Evolutionary conservation across 2,329 filamentous ascomycete species (phyloP).

Genomic region (Colletotrichum lentis): DNA sequence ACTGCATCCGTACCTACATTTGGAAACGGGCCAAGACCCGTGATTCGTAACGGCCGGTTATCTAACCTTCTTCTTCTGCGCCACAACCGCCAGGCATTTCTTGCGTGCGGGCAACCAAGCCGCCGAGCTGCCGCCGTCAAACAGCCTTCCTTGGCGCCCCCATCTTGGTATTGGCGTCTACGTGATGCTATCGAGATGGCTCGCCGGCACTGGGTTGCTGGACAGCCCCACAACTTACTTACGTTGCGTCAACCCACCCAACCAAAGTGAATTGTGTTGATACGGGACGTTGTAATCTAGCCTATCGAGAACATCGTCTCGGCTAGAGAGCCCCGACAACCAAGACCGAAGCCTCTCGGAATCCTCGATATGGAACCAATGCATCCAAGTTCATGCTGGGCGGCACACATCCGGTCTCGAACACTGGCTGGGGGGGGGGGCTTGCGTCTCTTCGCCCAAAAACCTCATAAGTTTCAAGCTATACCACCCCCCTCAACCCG

Average conservation of each 20-base stretch:
- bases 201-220: background rate
- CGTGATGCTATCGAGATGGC: background rate
- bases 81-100: background rate
- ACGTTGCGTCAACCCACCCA: background rate
- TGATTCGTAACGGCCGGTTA: too few species aligned
- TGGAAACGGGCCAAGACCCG: too few species aligned
- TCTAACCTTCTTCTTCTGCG: too few species aligned
- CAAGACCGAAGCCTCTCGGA: too few species aligned
- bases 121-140: background rate
- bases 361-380: too few species aligned
- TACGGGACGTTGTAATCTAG: too few species aligned
- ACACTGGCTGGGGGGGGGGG: background rate
- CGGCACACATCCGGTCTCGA: background rate
- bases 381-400: too few species aligned
- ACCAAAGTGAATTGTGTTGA: too few species aligned
- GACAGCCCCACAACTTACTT: background rate
- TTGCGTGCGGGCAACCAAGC: background rate
- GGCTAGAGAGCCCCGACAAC: too few species aligned
- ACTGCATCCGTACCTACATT: conserved; percentile 38
- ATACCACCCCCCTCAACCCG: background rate
- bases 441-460: background rate
- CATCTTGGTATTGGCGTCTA: background rate
- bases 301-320: too few species aligned
- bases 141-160: background rate
- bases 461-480: background rate